Evolutionary conservation across 164 flowering plant species (phyloP), one percentile per base, ranked within the genome.

Genomic region (Taxillus chinensis): DNA sequence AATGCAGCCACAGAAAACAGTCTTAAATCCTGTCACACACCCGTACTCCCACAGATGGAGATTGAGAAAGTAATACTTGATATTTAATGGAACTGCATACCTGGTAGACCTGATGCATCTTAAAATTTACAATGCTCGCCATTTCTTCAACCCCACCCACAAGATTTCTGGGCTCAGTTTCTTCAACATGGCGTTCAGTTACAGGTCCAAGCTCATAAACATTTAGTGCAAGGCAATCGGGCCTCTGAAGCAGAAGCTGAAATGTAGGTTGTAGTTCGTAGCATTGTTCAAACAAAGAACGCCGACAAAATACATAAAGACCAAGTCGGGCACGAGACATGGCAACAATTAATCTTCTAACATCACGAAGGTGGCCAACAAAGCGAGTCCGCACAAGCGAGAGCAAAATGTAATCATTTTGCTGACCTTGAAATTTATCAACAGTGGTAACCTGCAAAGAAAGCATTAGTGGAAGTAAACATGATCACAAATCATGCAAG

Each of bases 311-410:
- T 9, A 93, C 88, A 73, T 84, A 89, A 10, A 93, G 69, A 17
- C 99, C 99, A 48, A 90, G 86, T 15, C 99, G 84, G 17, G 99
- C 99, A 78, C 97, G 97, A 65, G 99, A 93, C 99, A 93, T 90
- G 46, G 99, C 99, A 40, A 93, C 99, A 52, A 93, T 72, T 80
- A 93, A 79, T 79, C 99, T 85, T 80, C 99, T 85, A 51, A 93
- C 97, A 81, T 93, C 99, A 55, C 99, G 97, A 62, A 93, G 90
- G 72, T 93, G 97, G 40, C 99, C 99, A 61, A 93, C 99, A 73
- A 90, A 86, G 41, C 97, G 96, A 38, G 95, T 80, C 12, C 99
- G 96, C 38, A 93, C 97, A 58, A 93, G 89, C 60, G 99, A 93
- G 50, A 93, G 73, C 69, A 93, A 77, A 49, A 93, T 87, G 56